Conservation (phyloP, 805 yeast species). For the Cyberlindnera subsufficiens region DNA sequence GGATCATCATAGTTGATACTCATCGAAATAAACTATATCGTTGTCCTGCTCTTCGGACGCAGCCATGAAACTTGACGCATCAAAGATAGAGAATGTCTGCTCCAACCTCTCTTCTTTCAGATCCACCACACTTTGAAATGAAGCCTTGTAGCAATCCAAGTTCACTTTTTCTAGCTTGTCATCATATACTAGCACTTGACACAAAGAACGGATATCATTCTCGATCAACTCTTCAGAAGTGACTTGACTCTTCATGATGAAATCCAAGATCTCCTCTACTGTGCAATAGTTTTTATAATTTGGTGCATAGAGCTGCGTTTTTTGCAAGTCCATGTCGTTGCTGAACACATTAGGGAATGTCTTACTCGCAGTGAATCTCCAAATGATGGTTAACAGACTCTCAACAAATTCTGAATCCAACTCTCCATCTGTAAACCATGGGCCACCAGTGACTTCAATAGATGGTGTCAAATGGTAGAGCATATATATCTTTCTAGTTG, state of each 20-base stretch:
- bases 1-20: slow-evolving; percentile 31
- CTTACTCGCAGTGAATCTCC: slow-evolving; percentile 76
- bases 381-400: slow-evolving; percentile 72
- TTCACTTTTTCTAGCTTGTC: slow-evolving; percentile 70
- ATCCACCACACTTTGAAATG: slow-evolving; percentile 76
- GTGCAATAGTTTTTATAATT: slow-evolving; percentile 61
- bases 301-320: slow-evolving; percentile 42
- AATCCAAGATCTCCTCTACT: slow-evolving; percentile 67
- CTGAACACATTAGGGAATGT: slow-evolving; percentile 71
- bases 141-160: slow-evolving; percentile 66
- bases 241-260: slow-evolving; percentile 65
- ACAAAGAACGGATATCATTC: slow-evolving; percentile 70
- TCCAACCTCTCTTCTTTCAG: slow-evolving; percentile 35
- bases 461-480: slow-evolving; percentile 89
- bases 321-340: slow-evolving; percentile 22
- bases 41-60: slow-evolving; percentile 30
- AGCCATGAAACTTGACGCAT: slow-evolving; percentile 34
- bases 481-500: slow-evolving; percentile 96
- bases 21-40: slow-evolving; percentile 41
- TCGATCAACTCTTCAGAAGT: slow-evolving; percentile 75
- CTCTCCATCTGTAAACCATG: slow-evolving; percentile 97
- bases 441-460: slow-evolving; percentile 96
- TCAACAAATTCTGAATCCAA: slow-evolving; percentile 91
- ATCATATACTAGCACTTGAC: slow-evolving; percentile 85
- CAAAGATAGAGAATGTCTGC: slow-evolving; percentile 35